phyloP scores from a whole-genome alignment of 257 asterid genomes.

The Lavandula angustifolia region DNA sequence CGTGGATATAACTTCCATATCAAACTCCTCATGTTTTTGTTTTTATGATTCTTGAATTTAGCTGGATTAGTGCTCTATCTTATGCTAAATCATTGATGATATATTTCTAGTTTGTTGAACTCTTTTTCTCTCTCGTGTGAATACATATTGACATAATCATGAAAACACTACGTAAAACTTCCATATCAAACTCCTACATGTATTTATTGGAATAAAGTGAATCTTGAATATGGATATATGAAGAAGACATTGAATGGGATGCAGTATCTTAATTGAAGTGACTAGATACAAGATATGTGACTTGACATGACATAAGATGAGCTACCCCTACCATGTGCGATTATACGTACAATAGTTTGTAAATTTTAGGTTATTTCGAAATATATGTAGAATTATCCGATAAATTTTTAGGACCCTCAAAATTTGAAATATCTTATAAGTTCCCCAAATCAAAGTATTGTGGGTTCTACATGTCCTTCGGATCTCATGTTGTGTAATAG shows the following conservation, averaged over 20 bases:
- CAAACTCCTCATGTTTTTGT: not conserved
- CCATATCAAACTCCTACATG: not conserved
- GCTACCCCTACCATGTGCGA: constrained; percentile 21
- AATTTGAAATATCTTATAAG: constrained; percentile 28
- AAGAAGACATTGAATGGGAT: not conserved
- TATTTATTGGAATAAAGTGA: not conserved
- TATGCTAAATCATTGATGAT: not conserved
- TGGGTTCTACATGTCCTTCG: constrained; percentile 30
- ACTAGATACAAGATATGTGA: constrained; percentile 14
- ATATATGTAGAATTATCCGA: not conserved
- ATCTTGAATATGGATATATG: not conserved
- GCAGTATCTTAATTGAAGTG: constrained; percentile 13
- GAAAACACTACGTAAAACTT: not conserved
- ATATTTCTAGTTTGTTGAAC: too few relatives aligned
- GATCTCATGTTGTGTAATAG: constrained; percentile 27
- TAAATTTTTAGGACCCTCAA: constrained; percentile 11
- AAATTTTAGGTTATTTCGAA: too few relatives aligned
- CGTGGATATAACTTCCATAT: too few relatives aligned
- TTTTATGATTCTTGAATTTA: constrained; percentile 4
- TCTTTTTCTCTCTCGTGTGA: too few relatives aligned
- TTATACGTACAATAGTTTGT: not conserved
- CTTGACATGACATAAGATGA: constrained; percentile 23
- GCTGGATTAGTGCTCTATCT: not conserved
- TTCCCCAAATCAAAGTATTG: constrained; percentile 9
- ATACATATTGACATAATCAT: too few relatives aligned